Percentiles rank a stretch among this genome's conserved stretches.
Conservation (phyloP, 495 filamentous ascomycete genomes). For the Penicillium bovifimosum region DNA sequence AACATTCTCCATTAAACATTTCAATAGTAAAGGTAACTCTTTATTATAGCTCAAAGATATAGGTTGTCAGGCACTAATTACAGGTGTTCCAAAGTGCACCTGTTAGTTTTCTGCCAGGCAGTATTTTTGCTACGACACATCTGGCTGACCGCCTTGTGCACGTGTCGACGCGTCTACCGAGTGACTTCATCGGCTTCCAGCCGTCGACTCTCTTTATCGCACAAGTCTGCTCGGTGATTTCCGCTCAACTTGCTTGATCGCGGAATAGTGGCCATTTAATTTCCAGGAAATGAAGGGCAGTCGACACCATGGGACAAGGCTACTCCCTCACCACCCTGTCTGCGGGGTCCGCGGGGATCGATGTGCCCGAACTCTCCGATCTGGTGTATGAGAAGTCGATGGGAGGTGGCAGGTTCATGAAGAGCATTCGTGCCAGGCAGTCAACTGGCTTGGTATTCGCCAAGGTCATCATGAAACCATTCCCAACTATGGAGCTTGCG, state of each 20-base stretch:
- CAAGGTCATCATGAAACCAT: slow-evolving; percentile 93
- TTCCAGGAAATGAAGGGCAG: slow-evolving; percentile 34
- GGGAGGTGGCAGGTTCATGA: slow-evolving; percentile 94
- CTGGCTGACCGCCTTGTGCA: slow-evolving; percentile 24
- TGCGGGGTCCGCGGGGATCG: slow-evolving; percentile 85
- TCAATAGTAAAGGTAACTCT: no score
- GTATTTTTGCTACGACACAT: background rate
- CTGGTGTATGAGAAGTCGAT: slow-evolving; percentile 88
- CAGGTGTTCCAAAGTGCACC: no score
- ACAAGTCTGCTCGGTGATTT: background rate
- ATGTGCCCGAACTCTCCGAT: slow-evolving; percentile 86
- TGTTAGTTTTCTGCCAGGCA: no score
- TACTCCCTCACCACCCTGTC: slow-evolving; percentile 89
- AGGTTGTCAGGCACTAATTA: no score
- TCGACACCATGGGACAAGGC: slow-evolving; percentile 81
- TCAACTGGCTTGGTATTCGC: slow-evolving; percentile 85
- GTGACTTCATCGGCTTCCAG: slow-evolving; percentile 18
- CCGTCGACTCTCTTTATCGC: slow-evolving; percentile 1
- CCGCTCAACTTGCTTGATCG: background rate
- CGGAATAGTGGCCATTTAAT: background rate
- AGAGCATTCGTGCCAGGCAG: slow-evolving; percentile 85
- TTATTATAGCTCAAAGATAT: no score
- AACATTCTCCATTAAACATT: no score
- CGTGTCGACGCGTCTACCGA: slow-evolving; percentile 16
- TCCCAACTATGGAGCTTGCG: slow-evolving; percentile 65